Base-by-base conservation (phyloP, 2,329 filamentous ascomycete genomes). In the Amesomyces nigricolor region DNA sequence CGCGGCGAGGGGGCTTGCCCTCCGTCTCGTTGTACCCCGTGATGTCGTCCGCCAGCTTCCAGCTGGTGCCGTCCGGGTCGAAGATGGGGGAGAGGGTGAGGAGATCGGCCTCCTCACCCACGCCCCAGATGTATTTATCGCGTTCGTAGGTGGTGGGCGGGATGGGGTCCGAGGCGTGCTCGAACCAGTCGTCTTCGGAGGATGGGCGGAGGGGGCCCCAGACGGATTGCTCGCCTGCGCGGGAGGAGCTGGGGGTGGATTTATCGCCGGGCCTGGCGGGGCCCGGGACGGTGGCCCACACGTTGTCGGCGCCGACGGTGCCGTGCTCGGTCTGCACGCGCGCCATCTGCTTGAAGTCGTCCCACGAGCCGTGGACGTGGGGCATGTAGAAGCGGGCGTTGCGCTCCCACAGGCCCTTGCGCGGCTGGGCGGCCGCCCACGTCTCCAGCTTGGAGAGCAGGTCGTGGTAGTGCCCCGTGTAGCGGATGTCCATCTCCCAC, bases 31-130 rank as follows among this genome's bases (percentile, higher is more conserved):
- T 89, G 70, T 90, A 91, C 6, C 89, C 88, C 0, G 90, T 95
- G 62, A 95, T 89, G 67, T 95, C 88, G 53, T 92, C 86, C 26
- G 79, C 78, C 5, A 92, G 83, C 16, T 86, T 74, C 92, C 92
- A 97, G 0, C 83, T 89, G 0, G 91, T 96, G 58, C 87, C 84
- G 38, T 89, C 85, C 0, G 92, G 91, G 66, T 97, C 88, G 72
- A 92, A 97, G 60, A 97, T 84, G 9, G 92, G 92, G 66, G 91
- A 94, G 58, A 97, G 83, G 0, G 91, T 89, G 66, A 97, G 92
- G 62, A 95, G 81, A 69, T 97, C 92, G 10, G 92, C 91, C 57
- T 95, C 88, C 70, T 96, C 92, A 52, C 82, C 88, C 0, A 94
- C 87, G 32, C 92, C 92, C 91, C 92, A 96, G 49, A 78, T 71